Percentiles rank a stretch among this genome's conserved stretches.
phyloP scores from a whole-genome alignment of 163 green algal species.

The Chlamydomonas reinhardtii region DNA sequence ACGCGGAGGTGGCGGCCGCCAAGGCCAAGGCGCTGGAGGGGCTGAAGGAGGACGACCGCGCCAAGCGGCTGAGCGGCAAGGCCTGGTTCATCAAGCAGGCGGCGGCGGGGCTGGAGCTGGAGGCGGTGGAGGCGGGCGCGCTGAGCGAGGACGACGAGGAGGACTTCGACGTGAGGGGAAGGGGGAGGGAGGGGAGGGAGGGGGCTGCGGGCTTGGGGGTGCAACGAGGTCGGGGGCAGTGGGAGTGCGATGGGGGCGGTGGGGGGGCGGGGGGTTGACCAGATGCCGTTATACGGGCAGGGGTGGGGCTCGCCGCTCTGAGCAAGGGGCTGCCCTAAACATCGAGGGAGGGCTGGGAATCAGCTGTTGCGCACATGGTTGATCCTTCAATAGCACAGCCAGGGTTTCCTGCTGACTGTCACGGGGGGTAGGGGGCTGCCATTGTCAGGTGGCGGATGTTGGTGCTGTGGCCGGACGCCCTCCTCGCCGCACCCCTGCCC shows the following conservation, averaged over 20 bases:
- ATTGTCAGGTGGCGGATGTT: too few species aligned
- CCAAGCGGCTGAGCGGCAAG: slow-evolving; percentile 71
- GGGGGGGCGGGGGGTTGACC: too few species aligned
- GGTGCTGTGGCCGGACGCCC: too few species aligned
- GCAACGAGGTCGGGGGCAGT: too few species aligned
- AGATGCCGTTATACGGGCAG: background rate
- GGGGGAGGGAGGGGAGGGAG: background rate
- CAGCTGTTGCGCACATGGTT: too few species aligned
- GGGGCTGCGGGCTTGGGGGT: background rate
- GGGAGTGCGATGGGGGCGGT: too few species aligned
- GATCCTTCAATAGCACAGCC: too few species aligned
- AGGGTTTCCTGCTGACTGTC: too few species aligned
- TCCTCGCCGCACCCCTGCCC: background rate
- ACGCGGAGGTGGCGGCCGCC: slow-evolving; percentile 56
- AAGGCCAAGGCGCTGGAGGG: slow-evolving; percentile 48
- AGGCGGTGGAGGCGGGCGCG: slow-evolving; percentile 38
- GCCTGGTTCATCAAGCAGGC: slow-evolving; percentile 78
- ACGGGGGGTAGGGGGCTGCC: too few species aligned
- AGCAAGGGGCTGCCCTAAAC: background rate
- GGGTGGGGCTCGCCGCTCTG: too few species aligned
- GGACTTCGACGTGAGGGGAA: slow-evolving; percentile 48
- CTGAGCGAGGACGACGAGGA: slow-evolving; percentile 58
- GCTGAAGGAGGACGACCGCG: slow-evolving; percentile 48
- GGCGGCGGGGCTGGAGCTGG: background rate
- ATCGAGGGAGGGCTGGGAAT: too few species aligned